phyloP scores from a whole-genome alignment of 2,329 filamentous ascomycete genomes.

The Xylariaceae sp. region DNA sequence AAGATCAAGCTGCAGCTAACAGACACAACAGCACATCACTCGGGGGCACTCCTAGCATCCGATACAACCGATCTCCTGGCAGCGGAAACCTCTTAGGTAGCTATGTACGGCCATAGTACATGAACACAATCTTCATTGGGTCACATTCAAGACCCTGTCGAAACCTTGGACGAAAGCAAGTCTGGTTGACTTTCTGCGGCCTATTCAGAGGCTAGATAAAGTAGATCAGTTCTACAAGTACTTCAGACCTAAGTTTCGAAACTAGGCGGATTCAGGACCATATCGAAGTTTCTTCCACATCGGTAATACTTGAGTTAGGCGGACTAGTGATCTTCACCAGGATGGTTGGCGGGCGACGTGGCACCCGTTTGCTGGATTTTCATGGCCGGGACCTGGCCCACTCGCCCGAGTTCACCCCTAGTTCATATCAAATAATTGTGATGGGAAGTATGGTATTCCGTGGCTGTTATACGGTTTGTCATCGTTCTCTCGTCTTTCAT shows the following conservation, averaged over 20 bases:
- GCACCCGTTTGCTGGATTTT: constrained; percentile 16
- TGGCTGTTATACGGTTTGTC: too few relatives aligned
- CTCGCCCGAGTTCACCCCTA: constrained; percentile 16
- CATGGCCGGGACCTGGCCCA: constrained; percentile 26
- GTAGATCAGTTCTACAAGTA: constrained; percentile 8
- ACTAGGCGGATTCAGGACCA: constrained; percentile 16
- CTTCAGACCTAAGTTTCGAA: constrained; percentile 18
- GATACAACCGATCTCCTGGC: constrained; percentile 11
- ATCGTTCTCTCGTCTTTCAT: too few relatives aligned
- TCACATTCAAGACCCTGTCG: too few relatives aligned
- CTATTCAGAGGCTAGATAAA: constrained; percentile 5
- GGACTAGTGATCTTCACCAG: constrained; percentile 22
- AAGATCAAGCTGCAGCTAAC: constrained; percentile 25
- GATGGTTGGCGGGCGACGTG: constrained; percentile 24
- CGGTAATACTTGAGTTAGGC: constrained; percentile 20
- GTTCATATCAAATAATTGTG: too few relatives aligned
- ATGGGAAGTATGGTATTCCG: too few relatives aligned
- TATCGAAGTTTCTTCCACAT: constrained; percentile 12
- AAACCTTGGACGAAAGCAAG: background rate
- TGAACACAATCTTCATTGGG: too few relatives aligned
- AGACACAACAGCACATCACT: constrained; percentile 22
- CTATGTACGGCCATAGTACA: too few relatives aligned
- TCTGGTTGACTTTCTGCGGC: constrained; percentile 1
- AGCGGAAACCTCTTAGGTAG: too few relatives aligned
- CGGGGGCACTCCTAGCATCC: constrained; percentile 18